Conservation (phyloP, 1,139 yeast species). For the Scheffersomyces cryptocercus region DNA sequence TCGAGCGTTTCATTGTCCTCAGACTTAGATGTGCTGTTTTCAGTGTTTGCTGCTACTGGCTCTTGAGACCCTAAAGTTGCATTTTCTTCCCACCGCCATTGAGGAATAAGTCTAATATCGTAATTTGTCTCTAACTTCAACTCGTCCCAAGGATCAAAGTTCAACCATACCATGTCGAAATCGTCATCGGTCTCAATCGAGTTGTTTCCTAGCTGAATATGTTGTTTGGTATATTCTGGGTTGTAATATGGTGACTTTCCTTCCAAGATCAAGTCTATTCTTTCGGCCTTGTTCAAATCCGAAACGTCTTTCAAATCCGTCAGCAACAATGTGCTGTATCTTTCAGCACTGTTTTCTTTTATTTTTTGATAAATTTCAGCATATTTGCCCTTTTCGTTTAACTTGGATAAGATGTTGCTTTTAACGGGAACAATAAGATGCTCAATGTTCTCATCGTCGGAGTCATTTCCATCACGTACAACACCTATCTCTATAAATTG, state of each 20-base stretch:
- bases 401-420: conserved; percentile 3
- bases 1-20: too few species aligned
- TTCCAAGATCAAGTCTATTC: conserved; percentile 40
- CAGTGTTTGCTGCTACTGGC: too few species aligned
- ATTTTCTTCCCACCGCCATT: neutral
- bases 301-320: conserved; percentile 29
- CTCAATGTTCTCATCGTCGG: neutral
- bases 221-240: conserved; percentile 29
- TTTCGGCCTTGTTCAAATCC: conserved; percentile 39
- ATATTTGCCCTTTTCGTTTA: conserved; percentile 17
- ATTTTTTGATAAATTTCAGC: conserved; percentile 29
- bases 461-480: neutral
- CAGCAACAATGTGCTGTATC: conserved; percentile 22
- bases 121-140: conserved; percentile 41
- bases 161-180: conserved; percentile 47
- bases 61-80: neutral
- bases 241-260: conserved; percentile 21
- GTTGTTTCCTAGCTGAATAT: conserved; percentile 40
- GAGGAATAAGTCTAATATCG: conserved; percentile 48
- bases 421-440: neutral
- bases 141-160: conserved; percentile 56
- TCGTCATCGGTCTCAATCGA: conserved; percentile 41
- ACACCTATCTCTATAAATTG: conserved; percentile 1
- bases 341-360: conserved; percentile 21
- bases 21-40: too few species aligned